A percentile compares a stretch with the other conserved stretches of the same genome.
Evolutionary conservation across 495 filamentous ascomycete genomes (phyloP).

Genomic region (Trypethelium eluteriae): DNA sequence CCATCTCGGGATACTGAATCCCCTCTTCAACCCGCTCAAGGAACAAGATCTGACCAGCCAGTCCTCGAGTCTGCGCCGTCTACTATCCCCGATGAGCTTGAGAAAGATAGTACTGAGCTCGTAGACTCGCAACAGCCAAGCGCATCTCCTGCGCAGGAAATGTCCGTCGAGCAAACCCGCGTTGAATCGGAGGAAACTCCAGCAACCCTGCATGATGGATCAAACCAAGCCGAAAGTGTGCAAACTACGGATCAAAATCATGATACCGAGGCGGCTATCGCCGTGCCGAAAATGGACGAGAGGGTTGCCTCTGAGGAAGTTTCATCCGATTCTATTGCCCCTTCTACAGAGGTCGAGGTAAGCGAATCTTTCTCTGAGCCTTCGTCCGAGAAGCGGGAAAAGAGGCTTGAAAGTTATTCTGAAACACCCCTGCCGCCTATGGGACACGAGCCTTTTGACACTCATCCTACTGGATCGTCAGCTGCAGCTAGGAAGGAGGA

Average conservation of each 20-base stretch:
- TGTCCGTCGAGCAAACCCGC: background rate
- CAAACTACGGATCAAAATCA: background rate
- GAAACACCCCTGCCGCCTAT: background rate
- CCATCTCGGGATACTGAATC: background rate
- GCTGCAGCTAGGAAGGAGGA: background rate
- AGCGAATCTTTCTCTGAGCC: conserved; percentile 34
- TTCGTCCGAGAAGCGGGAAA: conserved; percentile 41
- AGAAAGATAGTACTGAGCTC: background rate
- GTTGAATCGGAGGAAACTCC: conserved; percentile 14
- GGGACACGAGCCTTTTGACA: background rate
- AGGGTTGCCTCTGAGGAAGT: background rate
- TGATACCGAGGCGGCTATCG: background rate
- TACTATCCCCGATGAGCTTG: background rate
- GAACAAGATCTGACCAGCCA: background rate
- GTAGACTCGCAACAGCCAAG: background rate
- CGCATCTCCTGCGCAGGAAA: background rate
- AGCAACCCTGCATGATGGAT: conserved; percentile 18
- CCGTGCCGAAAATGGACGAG: background rate
- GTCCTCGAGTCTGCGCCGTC: background rate
- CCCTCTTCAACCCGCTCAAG: background rate
- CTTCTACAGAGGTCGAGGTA: conserved; percentile 20
- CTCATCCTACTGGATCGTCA: background rate
- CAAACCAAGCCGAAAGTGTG: background rate
- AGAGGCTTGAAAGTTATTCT: conserved; percentile 37
- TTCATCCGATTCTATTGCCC: conserved; percentile 11